A percentile compares a stretch with the other conserved stretches of the same genome.
phyloP scores from a whole-genome alignment of 1,284 basidiomycete genomes.

The Vanrija humicola region DNA sequence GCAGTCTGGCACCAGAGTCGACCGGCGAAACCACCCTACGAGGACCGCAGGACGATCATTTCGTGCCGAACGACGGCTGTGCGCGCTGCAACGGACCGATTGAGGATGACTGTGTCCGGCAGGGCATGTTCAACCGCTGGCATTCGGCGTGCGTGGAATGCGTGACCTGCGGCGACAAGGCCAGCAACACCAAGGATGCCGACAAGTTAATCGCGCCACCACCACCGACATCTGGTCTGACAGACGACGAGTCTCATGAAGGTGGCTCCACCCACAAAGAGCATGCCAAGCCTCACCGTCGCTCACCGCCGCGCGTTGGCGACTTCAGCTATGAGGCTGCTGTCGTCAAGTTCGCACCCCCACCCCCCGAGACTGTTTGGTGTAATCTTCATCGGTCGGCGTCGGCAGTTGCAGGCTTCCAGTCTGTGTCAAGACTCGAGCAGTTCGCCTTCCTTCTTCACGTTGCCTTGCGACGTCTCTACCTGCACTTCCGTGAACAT shows the following conservation, averaged over 20 bases:
- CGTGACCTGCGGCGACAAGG: slow-evolving; percentile 68
- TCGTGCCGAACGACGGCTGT: slow-evolving; percentile 70
- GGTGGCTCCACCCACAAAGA: slow-evolving; percentile 35
- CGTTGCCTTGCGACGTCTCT: slow-evolving; percentile 87
- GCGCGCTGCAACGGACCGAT: slow-evolving; percentile 83
- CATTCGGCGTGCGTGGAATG: slow-evolving; percentile 90
- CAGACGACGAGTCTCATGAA: slow-evolving; percentile 22
- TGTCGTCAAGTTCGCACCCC: slow-evolving; percentile 3
- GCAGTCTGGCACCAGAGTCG: slow-evolving; percentile 73
- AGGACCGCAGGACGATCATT: slow-evolving; percentile 40
- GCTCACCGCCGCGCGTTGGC: slow-evolving; percentile 64
- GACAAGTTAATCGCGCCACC: slow-evolving; percentile 7
- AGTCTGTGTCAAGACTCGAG: slow-evolving; percentile 87
- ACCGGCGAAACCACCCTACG: slow-evolving; percentile 79
- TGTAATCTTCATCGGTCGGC: slow-evolving; percentile 73
- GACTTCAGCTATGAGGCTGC: slow-evolving; percentile 69
- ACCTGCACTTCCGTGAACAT: slow-evolving; percentile 83
- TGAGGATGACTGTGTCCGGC: slow-evolving; percentile 92
- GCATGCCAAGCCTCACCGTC: slow-evolving; percentile 32
- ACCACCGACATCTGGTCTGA: not conserved
- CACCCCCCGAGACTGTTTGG: slow-evolving; percentile 52
- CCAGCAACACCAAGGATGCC: slow-evolving; percentile 51
- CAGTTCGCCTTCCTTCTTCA: slow-evolving; percentile 97
- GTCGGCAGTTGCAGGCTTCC: slow-evolving; percentile 71
- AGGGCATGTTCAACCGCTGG: slow-evolving; percentile 94